phyloP scores from a whole-genome alignment of 805 yeast species.

The Blastobotrys parvus region DNA sequence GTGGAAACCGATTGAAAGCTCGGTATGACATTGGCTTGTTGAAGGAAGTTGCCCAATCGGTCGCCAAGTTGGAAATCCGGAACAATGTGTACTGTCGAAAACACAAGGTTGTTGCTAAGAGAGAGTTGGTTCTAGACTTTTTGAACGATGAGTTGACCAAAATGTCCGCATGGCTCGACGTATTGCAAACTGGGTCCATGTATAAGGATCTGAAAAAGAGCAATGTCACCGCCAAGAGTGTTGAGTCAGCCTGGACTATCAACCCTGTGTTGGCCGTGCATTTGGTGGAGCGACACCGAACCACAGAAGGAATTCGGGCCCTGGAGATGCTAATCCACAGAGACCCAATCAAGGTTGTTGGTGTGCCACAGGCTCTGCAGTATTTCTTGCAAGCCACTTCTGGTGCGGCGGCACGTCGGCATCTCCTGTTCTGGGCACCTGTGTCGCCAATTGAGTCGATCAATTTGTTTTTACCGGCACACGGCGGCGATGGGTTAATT shows the following conservation, averaged over 20 bases:
- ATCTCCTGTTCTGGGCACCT: slow-evolving; percentile 58
- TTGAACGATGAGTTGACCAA: slow-evolving; percentile 67
- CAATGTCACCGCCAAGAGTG: slow-evolving; percentile 24
- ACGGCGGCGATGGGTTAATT: slow-evolving; percentile 52
- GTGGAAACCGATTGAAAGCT: slow-evolving; percentile 66
- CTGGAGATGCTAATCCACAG: slow-evolving; percentile 39
- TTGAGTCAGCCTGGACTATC: slow-evolving; percentile 51
- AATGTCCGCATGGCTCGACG: slow-evolving; percentile 70
- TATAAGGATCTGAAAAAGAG: slow-evolving; percentile 8
- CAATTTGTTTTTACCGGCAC: slow-evolving; percentile 70
- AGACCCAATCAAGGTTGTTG: slow-evolving; percentile 52
- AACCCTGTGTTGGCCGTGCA: slow-evolving; percentile 69
- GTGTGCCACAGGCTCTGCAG: slow-evolving; percentile 51
- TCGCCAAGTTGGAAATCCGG: slow-evolving; percentile 19
- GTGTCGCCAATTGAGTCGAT: slow-evolving; percentile 80
- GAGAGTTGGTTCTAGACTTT: slow-evolving; percentile 50
- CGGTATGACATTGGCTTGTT: slow-evolving; percentile 60
- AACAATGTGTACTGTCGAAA: slow-evolving; percentile 7
- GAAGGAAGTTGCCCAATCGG: slow-evolving; percentile 39
- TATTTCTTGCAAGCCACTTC: slow-evolving; percentile 35
- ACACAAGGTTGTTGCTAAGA: slow-evolving; percentile 32
- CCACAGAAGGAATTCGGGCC: slow-evolving; percentile 30
- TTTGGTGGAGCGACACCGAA: slow-evolving; percentile 49
- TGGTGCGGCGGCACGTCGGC: slow-evolving; percentile 15
- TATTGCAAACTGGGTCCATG: slow-evolving; percentile 35